Percentiles rank a stretch among this genome's conserved stretches.
Evolutionary conservation across 306 rosid species (phyloP).

Genomic region (Elaeagnus macrophylla): DNA sequence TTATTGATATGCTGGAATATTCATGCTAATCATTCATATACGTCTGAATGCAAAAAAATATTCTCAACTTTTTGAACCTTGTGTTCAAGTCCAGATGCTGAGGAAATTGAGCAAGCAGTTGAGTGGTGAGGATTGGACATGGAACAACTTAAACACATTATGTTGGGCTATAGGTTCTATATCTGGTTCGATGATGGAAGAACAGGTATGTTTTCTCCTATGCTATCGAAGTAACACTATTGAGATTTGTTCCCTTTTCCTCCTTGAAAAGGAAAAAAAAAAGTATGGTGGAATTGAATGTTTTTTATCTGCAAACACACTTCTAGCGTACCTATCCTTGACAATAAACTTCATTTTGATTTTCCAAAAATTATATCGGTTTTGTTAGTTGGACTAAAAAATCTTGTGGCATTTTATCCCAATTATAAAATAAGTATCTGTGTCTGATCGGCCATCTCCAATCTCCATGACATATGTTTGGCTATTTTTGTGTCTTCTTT

Average conservation of each 20-base stretch:
- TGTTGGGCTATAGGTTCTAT: conserved; percentile 99
- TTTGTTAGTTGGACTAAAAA: too few relatives aligned
- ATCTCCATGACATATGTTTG: too few relatives aligned
- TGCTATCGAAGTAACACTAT: not conserved
- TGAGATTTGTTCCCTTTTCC: too few relatives aligned
- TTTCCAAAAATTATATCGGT: too few relatives aligned
- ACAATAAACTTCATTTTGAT: too few relatives aligned
- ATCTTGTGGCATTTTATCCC: too few relatives aligned
- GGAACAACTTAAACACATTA: conserved; percentile 94
- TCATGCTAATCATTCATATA: not conserved
- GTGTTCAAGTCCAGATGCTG: conserved; percentile 57
- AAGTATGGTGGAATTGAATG: not conserved
- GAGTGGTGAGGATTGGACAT: conserved; percentile 97
- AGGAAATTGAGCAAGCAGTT: conserved; percentile 85
- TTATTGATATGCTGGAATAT: too few relatives aligned
- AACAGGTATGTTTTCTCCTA: conserved; percentile 53
- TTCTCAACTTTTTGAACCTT: not conserved
- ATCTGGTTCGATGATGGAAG: conserved; percentile 98
- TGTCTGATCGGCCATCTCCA: too few relatives aligned
- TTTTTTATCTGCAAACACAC: not conserved
- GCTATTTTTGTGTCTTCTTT: too few relatives aligned
- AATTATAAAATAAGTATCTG: too few relatives aligned
- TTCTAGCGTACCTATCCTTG: too few relatives aligned
- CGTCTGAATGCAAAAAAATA: not conserved
- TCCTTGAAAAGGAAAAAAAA: not conserved